Evolutionary conservation across 495 filamentous ascomycete species (phyloP), one percentile per base, ranked within the genome.

Genomic region (Hypoxylon intermedium): DNA sequence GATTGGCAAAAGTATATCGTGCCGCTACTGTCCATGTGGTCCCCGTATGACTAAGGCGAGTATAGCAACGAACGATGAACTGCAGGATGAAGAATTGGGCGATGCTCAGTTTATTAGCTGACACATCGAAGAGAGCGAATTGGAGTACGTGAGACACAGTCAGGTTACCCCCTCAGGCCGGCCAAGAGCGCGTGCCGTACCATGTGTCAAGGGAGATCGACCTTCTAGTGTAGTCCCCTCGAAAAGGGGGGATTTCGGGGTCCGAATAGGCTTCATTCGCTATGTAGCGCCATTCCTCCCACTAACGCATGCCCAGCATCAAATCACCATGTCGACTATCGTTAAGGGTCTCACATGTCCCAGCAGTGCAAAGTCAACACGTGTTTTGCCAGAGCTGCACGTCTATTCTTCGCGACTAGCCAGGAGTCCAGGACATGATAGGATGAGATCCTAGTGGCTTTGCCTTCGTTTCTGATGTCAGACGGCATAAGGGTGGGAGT

Each of bases 381-480:
- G 62, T 65, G 62, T 60, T 60, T 26, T 55, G 24, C 30, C 11
- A 43, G 44, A 51, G 54, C 31, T 55, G 61, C 54, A 26, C 44
- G 46, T 38, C 40, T 54, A 45, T 42, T 31, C 37, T 16, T 44
- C 28, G 41, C 58, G 54, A 51, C 50, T 42, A 56, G 34, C 38
- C 28, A 43, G 6, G 28, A 58, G 52, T 30, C 38, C 28, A 43
- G 6, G 28, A 58, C 26, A 46, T 45, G 33, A 52, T 58, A 45
- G 52, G 60, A n/a, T 19, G 41, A 58, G 38, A 41, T 55, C 31
- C 26, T 48, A 53, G 47, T 47, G 60, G 41, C 19, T 9, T 61
- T 34, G 15, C 15, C 30, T 38, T 9, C 12, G 20, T 56, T 65
- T 65, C 62, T 65, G 62, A 65, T 65, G 62, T 65, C 62, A 65